Evolutionary conservation across 306 rosid species (phyloP).

Genomic region (Leucaena leucocephala): DNA sequence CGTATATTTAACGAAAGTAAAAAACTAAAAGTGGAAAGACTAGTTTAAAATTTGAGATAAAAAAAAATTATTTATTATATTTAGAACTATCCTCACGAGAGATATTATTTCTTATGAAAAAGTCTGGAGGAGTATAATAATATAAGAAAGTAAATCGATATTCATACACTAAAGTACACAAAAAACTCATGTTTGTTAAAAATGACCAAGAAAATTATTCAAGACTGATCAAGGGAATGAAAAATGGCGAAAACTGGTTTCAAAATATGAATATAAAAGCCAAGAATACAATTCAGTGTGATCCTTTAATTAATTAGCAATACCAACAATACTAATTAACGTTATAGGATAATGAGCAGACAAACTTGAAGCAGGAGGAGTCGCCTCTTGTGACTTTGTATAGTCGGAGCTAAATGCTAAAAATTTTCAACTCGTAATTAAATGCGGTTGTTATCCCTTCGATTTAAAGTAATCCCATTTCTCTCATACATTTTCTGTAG

Average conservation of each 20-base stretch:
- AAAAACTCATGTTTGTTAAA: background rate
- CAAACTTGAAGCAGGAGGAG: constrained; percentile 44
- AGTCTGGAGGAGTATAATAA: no score
- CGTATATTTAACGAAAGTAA: no score
- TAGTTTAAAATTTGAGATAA: no score
- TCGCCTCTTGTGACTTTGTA: constrained; percentile 40
- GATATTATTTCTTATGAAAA: no score
- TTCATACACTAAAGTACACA: background rate
- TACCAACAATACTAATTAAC: constrained; percentile 14
- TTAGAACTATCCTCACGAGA: no score
- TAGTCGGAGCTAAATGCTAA: constrained; percentile 27
- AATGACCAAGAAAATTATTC: background rate
- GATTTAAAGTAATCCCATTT: constrained; percentile 50
- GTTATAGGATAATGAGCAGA: constrained; percentile 9
- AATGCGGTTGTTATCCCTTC: constrained; percentile 52
- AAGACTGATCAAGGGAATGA: background rate
- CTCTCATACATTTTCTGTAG: constrained; percentile 12
- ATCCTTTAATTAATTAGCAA: background rate
- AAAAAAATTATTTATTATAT: no score
- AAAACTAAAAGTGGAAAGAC: no score
- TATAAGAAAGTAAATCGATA: background rate
- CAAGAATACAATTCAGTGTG: background rate
- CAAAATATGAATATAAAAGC: background rate
- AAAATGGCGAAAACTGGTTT: background rate
- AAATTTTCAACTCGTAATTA: constrained; percentile 21